Base-by-base conservation (phyloP, 331 rosid species). In the Pyracantha coccinea region DNA sequence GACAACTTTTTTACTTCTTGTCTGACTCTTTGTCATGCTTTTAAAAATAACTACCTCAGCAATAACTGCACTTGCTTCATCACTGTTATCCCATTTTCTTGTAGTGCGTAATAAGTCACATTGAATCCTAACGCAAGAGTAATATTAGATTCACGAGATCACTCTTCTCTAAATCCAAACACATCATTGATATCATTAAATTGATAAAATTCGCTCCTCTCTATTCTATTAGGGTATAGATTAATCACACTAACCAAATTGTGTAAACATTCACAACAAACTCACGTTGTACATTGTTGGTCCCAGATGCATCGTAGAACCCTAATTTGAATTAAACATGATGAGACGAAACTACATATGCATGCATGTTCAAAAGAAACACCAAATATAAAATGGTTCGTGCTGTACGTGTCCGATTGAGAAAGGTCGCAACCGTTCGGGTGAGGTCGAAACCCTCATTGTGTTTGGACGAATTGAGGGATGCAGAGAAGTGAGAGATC, bases 401-500 rank as follows among this genome's bases (percentile, higher is more conserved):
- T 47, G 54, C 2, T 47, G 54, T 47, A 6, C n/a, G 54, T 47
- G 65, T 60, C 4, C 65, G 28, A 11, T 59, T 5, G 19, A 24
- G 31, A 59, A 32, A 60, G 33, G 65, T 60, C 28, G 65, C 9
- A 15, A 44, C 52, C 6, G 17, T 5, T 45, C 52, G 13, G 52
- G 52, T 45, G 1, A 13, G 17, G 52, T 45, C 16, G 52, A 13
- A 15, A 15, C 2, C 54, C 54, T 50, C 16, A 6, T 50, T 6
- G 9, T 50, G 60, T 25, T 53, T 60, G 69, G 72, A 61, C 45
- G 8, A 62, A 21, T 8, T 12, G 14, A 47, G 57, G 32, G 45
- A 17, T 47, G 75, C 25, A 10, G 79, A 66, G 60, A 23, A 50
- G 76, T 19, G 60, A 52, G 25, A 54, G 28, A 68, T 62, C 57